Percentiles rank a stretch among this genome's conserved stretches.
These are phyloP conservation scores for Quercus robur DNA, from an alignment of 306 rosid species.

Conservation along the genomic window DNA sequence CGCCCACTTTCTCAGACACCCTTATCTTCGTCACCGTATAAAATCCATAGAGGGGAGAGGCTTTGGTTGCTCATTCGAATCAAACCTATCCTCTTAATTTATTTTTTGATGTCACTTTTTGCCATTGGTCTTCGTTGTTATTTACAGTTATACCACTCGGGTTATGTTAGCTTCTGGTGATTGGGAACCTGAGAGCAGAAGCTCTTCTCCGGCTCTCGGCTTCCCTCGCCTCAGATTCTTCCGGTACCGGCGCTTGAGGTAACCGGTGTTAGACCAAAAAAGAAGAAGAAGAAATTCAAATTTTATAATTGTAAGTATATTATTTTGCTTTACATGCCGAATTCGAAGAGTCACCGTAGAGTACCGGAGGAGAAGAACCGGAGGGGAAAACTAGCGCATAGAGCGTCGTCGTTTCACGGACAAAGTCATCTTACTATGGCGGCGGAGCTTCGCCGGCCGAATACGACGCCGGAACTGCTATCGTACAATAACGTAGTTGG, in stretches of 20 bases:
- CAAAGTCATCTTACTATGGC: not conserved
- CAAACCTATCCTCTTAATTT: no score
- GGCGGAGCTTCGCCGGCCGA: conserved; percentile 60
- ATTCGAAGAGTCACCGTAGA: conserved; percentile 48
- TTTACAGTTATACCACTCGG: conserved; percentile 26
- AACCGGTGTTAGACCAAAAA: not conserved
- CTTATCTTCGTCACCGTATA: conserved; percentile 9
- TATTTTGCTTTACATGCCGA: conserved; percentile 45
- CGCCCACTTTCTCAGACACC: not conserved
- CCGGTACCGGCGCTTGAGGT: conserved; percentile 61
- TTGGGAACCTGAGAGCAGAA: conserved; percentile 47
- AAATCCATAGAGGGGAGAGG: not conserved
- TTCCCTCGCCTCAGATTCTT: conserved; percentile 53
- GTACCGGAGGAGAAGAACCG: conserved; percentile 46
- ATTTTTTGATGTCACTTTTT: not conserved
- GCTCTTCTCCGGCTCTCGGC: conserved; percentile 59
- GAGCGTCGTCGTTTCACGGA: conserved; percentile 67
- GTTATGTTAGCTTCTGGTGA: conserved; percentile 44
- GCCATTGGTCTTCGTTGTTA: not conserved
- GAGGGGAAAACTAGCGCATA: conserved; percentile 39
- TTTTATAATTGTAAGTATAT: not conserved
- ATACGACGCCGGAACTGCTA: conserved; percentile 55
- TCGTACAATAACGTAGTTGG: conserved; percentile 13
- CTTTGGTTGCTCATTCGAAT: not conserved
- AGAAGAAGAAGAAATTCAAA: not conserved